These are phyloP conservation scores for Pseudoscleropodium purum DNA, from an alignment of 225 moss, liverwort and hornwort genomes.

Conservation along the genomic window DNA sequence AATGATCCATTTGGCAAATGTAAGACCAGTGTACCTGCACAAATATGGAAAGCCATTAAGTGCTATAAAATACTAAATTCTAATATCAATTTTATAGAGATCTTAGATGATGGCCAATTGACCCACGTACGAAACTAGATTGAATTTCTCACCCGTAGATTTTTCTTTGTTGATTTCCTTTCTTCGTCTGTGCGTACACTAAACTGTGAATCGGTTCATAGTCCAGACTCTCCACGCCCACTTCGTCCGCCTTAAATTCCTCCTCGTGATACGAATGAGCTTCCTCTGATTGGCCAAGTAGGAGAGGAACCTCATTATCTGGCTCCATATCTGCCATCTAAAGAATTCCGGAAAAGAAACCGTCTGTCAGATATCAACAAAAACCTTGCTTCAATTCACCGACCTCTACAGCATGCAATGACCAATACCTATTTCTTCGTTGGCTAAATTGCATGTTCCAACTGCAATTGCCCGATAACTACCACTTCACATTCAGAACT, in stretches of 20 bases:
- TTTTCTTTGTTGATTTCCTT: slow-evolving; percentile 32
- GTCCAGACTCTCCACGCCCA: slow-evolving; percentile 69
- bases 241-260: slow-evolving; percentile 22
- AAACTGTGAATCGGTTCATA: slow-evolving; percentile 75
- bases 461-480: not conserved
- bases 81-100: not conserved
- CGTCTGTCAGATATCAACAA: not conserved
- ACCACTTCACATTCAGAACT: not conserved
- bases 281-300: slow-evolving; percentile 34
- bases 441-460: not conserved
- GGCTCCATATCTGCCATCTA: slow-evolving; percentile 47
- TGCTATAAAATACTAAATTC: not conserved
- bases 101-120: not conserved
- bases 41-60: not conserved
- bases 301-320: slow-evolving; percentile 46
- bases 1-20: slow-evolving; percentile 78
- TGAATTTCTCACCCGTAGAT: slow-evolving; percentile 51
- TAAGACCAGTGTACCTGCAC: slow-evolving; percentile 75
- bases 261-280: slow-evolving; percentile 14
- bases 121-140: not conserved
- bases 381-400: not conserved
- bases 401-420: not conserved
- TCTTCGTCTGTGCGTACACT: slow-evolving; percentile 41
- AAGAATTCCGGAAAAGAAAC: not conserved
- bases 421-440: not conserved